Conservation (phyloP, 129 eudicot species). For the Sambucus nigra region DNA sequence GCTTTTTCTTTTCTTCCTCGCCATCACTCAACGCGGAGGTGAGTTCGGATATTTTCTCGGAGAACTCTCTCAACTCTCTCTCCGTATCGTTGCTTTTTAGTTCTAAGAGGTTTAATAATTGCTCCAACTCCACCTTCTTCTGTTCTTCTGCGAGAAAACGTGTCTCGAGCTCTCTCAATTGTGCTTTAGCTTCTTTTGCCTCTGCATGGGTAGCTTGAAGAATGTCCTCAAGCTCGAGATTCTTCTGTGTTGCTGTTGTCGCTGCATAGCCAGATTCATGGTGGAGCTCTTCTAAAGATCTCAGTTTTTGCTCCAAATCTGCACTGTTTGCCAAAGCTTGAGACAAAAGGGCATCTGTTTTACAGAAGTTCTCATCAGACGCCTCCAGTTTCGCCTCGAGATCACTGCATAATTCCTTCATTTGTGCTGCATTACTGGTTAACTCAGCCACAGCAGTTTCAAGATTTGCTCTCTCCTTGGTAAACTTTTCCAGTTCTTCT, state of each 20-base stretch:
- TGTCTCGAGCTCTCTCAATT: conserved; percentile 36
- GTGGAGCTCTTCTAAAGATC: conserved; percentile 38
- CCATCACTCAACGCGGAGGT: conserved; percentile 22
- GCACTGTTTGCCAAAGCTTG: conserved; percentile 49
- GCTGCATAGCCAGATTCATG: conserved; percentile 30
- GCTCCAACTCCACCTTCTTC: conserved; percentile 34
- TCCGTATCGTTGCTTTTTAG: conserved; percentile 41
- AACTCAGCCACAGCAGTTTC: conserved; percentile 47
- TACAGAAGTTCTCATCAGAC: conserved; percentile 48
- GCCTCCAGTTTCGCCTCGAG: conserved; percentile 55
- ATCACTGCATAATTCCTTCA: conserved; percentile 47
- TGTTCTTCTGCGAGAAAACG: conserved; percentile 34
- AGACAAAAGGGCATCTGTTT: conserved; percentile 47
- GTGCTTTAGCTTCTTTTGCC: conserved; percentile 49
- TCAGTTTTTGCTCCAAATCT: conserved; percentile 54
- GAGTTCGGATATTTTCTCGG: conserved; percentile 44
- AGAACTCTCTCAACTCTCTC: conserved; percentile 34
- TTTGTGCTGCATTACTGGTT: conserved; percentile 27
- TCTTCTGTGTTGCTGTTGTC: conserved; percentile 31
- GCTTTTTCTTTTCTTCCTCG: conserved; percentile 59
- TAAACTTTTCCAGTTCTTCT: conserved; percentile 43
- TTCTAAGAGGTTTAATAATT: conserved; percentile 28
- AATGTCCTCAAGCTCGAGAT: conserved; percentile 37
- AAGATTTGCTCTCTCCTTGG: conserved; percentile 37
- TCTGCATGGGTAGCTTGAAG: conserved; percentile 27